Evolutionary conservation across 768 basidiomycete species (phyloP), one percentile per base, ranked within the genome.

Genomic region (Leccinum truebloodii): DNA sequence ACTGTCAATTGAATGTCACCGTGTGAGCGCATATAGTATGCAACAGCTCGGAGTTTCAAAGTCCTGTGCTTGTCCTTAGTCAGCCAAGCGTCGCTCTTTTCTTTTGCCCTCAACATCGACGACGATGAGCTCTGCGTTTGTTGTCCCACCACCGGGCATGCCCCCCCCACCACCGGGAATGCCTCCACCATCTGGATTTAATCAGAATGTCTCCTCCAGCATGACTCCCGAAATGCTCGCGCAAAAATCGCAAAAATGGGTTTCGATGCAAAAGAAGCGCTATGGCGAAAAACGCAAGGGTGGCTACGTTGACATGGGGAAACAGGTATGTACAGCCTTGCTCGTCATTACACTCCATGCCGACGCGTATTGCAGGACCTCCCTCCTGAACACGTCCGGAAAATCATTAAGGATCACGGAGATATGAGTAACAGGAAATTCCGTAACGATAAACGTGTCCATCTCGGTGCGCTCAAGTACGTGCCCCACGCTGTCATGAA

Each of bases 371-470:
- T 37, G 8, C 56, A 95, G 92, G 95, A 97, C 75, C 78, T 97
- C 60, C 97, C 97, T 59, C 93, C 95, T 32, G 97, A 99, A 75
- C 95, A 98, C 71, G 90, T 99, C 65, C 89, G 97, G 62, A 98
- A 98, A 89, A 98, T 99, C 69, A 95, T 98, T 80, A 95, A 98
- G 79, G 97, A 98, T 77, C 96, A 98, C 69, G 95, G 96, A 65
- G 95, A 98, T 79, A 98, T 99, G 97, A 95, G 93, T 77, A 96
- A 95, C 75, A 87, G 97, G 74, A 99, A 99, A 81, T 99, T 98
- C 76, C 82, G 97, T 67, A 97, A 96, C 73, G 97, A 99, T 82
- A 99, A 99, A 80, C 93, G 97, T 63, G 97, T 99, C 46, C 97
- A 99, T 77, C 86, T 99, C 32, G 97, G 97, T 65, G 97, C 97